Conservation (phyloP, 2,329 filamentous ascomycete genomes). For the Fusarium xylarioides region DNA sequence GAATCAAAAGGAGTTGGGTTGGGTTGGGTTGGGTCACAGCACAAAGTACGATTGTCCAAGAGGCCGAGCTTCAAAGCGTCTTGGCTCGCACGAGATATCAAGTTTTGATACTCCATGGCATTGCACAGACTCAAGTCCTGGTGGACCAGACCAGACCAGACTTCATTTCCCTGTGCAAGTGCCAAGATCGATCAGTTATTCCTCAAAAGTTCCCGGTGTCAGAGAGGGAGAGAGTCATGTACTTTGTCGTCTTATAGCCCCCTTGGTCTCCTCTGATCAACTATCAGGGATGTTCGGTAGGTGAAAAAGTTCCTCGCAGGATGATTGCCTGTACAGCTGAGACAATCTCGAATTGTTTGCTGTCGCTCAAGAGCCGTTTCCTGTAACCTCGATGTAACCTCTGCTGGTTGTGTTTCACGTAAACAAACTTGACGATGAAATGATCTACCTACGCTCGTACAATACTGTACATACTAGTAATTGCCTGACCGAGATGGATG, state of each 20-base stretch:
- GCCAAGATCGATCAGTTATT: slow-evolving; percentile 15
- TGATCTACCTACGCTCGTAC: slow-evolving; percentile 8
- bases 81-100: slow-evolving; percentile 18
- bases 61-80: slow-evolving; percentile 1
- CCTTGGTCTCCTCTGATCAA: background rate
- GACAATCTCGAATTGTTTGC: slow-evolving; percentile 37
- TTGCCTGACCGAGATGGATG: background rate
- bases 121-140: background rate
- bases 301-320: background rate
- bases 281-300: background rate
- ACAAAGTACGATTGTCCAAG: slow-evolving; percentile 4
- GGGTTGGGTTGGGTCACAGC: slow-evolving; percentile 10
- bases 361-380: slow-evolving; percentile 40
- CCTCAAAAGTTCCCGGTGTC: slow-evolving; percentile 11
- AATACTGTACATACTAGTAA: background rate
- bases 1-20: background rate
- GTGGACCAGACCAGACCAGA: slow-evolving; percentile 1
- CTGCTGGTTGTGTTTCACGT: slow-evolving; percentile 21
- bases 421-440: slow-evolving; percentile 4
- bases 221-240: slow-evolving; percentile 2
- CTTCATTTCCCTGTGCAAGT: slow-evolving; percentile 6
- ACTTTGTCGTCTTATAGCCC: slow-evolving; percentile 16
- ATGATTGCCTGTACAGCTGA: slow-evolving; percentile 8
- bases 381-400: slow-evolving; percentile 29
- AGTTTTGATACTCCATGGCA: background rate